Evolutionary conservation across 2,329 filamentous ascomycete genomes (phyloP).

Genomic region (Acarospora socialis): DNA sequence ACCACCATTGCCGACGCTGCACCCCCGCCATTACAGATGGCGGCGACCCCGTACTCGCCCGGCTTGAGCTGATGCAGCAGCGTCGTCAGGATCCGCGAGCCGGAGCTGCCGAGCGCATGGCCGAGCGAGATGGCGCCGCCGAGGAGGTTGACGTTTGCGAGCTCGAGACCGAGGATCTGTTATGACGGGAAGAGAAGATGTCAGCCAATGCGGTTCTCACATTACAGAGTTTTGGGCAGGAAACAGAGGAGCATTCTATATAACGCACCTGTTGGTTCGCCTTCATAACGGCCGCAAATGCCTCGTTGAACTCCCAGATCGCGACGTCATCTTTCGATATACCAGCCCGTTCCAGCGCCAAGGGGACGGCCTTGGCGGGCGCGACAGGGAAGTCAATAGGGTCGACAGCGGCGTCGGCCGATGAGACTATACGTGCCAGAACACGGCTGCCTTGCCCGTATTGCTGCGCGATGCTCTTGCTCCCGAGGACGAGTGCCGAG

Average conservation of each 20-base stretch:
- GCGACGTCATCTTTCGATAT: slow-evolving; percentile 85
- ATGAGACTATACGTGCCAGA: slow-evolving; percentile 71
- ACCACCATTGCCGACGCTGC: slow-evolving; percentile 75
- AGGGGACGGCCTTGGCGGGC: slow-evolving; percentile 79
- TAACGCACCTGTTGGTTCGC: slow-evolving; percentile 67
- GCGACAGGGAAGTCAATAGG: slow-evolving; percentile 90
- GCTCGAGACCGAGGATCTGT: slow-evolving; percentile 65
- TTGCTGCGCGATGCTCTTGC: slow-evolving; percentile 62
- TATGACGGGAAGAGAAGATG: slow-evolving; percentile 7
- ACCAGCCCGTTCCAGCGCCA: slow-evolving; percentile 75
- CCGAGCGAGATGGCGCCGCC: slow-evolving; percentile 87
- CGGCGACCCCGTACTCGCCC: slow-evolving; percentile 87
- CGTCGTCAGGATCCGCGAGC: slow-evolving; percentile 78
- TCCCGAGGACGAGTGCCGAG: slow-evolving; percentile 74
- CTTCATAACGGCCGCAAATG: slow-evolving; percentile 89
- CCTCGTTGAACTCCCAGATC: slow-evolving; percentile 97
- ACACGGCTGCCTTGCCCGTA: slow-evolving; percentile 67
- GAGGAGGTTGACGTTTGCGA: slow-evolving; percentile 69
- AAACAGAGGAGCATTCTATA: background rate
- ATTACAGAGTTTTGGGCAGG: background rate
- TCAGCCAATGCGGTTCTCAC: slow-evolving; percentile 3
- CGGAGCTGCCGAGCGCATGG: slow-evolving; percentile 85
- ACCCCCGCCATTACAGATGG: slow-evolving; percentile 93
- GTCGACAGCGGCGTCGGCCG: slow-evolving; percentile 80
- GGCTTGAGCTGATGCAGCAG: slow-evolving; percentile 81